Base-by-base conservation (phyloP, 768 basidiomycete genomes). In the Suillus brevipes region DNA sequence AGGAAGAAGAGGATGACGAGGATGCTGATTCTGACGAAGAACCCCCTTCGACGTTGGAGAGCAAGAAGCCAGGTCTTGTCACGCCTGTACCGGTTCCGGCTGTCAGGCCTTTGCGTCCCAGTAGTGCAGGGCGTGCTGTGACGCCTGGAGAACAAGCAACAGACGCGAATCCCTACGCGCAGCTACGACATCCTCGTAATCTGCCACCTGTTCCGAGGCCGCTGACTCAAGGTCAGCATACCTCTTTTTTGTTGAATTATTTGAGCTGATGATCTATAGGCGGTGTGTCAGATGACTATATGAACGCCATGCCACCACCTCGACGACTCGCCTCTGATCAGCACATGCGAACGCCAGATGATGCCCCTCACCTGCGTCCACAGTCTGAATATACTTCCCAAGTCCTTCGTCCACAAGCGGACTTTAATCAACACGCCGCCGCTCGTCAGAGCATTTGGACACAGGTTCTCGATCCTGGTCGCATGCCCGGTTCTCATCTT, bases 371-470 rank as follows among this genome's bases (percentile, higher is more conserved):
- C 65, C 75, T 83, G 42, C 86, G 84, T 20, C 82, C 81, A 18
- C 87, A 89, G 64, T 81, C 86, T 23, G 58, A 59, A 68, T 82
- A 86, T 65, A 88, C 89, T 31, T 84, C 85, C 65, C 81, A 77
- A 34, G 83, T 81, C 64, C 75, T 83, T 43, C 86, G 84, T 23
- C 82, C 81, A 16, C 87, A 89, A 63, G 80, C 86, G 14, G 85
- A 88, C 7, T 78, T 82, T 64, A 83, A 85, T 42, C 80, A 82
- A 28, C 82, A 79, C 40, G 83, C 84, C 60, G 77, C 86, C 53
- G 78, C 86, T 36, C 85, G 90, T 52, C 89, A 91, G 63, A 86
- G 80, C 57, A 84, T 96, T 64, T 98, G 95, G 96, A 95, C 91
- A 71, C 89, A 93, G 74, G 92, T 91, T 55, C 87, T 96, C 67